Evolutionary conservation across 2,329 filamentous ascomycete species (phyloP).

Genomic region (Trichoderma arundinaceum): DNA sequence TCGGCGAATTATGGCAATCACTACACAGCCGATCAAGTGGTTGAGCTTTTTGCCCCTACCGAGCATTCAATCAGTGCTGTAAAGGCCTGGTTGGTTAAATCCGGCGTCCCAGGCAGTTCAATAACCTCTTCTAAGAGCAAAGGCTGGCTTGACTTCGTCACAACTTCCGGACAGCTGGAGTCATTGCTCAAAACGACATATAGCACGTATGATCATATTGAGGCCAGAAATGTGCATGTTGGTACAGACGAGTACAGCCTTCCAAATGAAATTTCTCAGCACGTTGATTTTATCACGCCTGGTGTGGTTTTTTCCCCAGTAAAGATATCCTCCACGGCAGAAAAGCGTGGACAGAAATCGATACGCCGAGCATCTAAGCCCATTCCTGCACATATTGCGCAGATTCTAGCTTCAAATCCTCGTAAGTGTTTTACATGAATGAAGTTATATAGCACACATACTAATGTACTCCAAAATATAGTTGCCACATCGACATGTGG

Average conservation of each 20-base stretch:
- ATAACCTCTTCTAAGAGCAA: conserved; percentile 57
- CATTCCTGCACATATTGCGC: conserved; percentile 8
- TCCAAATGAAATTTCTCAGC: conserved; percentile 45
- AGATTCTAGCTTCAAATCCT: conserved; percentile 7
- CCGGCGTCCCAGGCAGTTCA: conserved; percentile 56
- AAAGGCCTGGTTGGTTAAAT: conserved; percentile 57
- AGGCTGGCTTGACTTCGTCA: conserved; percentile 61
- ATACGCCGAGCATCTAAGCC: conserved; percentile 6
- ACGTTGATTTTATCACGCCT: conserved; percentile 51
- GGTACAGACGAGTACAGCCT: conserved; percentile 52
- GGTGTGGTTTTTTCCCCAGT: conserved; percentile 39
- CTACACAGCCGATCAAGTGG: conserved; percentile 52
- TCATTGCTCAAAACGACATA: conserved; percentile 59
- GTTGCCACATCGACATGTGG: conserved; percentile 49
- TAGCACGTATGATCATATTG: conserved; percentile 54
- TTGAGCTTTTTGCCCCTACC: conserved; percentile 50
- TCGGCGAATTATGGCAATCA: conserved; percentile 55
- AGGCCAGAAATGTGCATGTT: conserved; percentile 44
- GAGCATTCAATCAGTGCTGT: conserved; percentile 56
- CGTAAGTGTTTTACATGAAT: neutral
- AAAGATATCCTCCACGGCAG: neutral
- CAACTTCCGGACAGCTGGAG: conserved; percentile 60
- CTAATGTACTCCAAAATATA: neutral
- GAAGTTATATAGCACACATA: neutral
- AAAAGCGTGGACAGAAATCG: neutral